These are phyloP conservation scores for Apophysomyces sp. DNA, from an alignment of 371 early-diverging fungal species.

Conservation along the genomic window DNA sequence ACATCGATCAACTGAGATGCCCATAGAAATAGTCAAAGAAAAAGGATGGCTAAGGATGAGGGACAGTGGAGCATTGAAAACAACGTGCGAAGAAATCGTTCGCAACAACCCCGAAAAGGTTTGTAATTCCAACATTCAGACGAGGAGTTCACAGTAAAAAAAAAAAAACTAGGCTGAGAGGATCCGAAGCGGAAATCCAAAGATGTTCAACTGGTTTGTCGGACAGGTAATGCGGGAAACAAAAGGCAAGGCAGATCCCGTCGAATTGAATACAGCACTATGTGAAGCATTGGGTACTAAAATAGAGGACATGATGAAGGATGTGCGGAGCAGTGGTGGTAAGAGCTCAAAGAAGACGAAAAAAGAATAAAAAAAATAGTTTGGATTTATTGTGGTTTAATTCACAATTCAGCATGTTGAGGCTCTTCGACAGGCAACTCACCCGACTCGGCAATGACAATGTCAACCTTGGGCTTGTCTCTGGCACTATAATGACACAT, in stretches of 20 bases:
- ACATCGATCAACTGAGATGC: constrained; percentile 46
- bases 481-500: constrained; percentile 16
- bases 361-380: neutral
- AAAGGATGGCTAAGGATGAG: constrained; percentile 71
- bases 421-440: constrained; percentile 55
- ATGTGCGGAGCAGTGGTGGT: neutral
- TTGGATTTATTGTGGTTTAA: neutral
- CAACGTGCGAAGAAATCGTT: constrained; percentile 53
- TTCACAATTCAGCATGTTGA: constrained; percentile 44
- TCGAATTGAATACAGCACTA: constrained; percentile 54
- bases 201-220: constrained; percentile 69
- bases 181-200: constrained; percentile 57
- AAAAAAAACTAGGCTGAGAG: constrained; percentile 37
- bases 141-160: neutral
- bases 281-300: constrained; percentile 42
- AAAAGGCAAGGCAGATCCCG: constrained; percentile 73
- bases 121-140: neutral
- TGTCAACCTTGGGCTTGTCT: constrained; percentile 63
- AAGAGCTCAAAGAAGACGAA: neutral
- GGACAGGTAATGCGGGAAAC: constrained; percentile 74
- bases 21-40: constrained; percentile 58
- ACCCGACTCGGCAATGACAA: constrained; percentile 78
- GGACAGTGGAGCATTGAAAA: constrained; percentile 48
- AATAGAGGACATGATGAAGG: constrained; percentile 24
- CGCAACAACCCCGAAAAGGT: constrained; percentile 60